These are phyloP conservation scores for Fragilariopsis cylindrus DNA, from an alignment of 108 stramenopile genomes.

Conservation along the genomic window DNA sequence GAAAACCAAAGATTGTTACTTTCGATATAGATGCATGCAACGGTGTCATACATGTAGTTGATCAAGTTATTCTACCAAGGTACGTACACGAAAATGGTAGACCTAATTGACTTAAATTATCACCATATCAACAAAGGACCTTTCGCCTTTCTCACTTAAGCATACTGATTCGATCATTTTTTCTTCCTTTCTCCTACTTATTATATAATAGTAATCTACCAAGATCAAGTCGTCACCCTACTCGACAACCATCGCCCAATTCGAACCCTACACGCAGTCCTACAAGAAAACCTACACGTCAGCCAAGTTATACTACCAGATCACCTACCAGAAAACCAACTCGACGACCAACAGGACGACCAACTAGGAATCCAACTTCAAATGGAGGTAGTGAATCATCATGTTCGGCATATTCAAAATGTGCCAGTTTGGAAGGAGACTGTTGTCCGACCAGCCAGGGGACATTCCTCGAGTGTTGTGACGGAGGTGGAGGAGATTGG, in stretches of 20 bases:
- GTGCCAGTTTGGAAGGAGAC: neutral
- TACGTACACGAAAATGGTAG: neutral
- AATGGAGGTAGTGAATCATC: neutral
- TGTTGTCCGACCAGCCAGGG: no score
- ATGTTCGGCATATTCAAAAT: neutral
- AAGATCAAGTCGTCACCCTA: no score
- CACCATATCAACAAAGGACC: no score
- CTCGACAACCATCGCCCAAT: no score
- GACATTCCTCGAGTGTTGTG: no score
- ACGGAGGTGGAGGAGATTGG: no score
- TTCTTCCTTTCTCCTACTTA: no score
- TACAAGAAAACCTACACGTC: neutral
- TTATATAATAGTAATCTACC: no score
- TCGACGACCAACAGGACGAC: neutral
- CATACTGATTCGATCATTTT: no score
- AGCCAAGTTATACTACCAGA: neutral
- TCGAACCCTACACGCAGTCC: neutral
- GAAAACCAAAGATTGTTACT: conserved; percentile 2
- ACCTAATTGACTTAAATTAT: no score
- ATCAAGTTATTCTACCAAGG: conserved; percentile 8
- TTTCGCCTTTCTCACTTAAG: no score
- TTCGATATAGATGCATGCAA: conserved; percentile 13
- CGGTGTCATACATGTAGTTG: conserved; percentile 4
- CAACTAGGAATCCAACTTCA: neutral
- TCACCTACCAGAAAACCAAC: conserved; percentile 6